Base-by-base conservation (phyloP, 192 early-diverging fungal genomes). In the Podila epigama region DNA sequence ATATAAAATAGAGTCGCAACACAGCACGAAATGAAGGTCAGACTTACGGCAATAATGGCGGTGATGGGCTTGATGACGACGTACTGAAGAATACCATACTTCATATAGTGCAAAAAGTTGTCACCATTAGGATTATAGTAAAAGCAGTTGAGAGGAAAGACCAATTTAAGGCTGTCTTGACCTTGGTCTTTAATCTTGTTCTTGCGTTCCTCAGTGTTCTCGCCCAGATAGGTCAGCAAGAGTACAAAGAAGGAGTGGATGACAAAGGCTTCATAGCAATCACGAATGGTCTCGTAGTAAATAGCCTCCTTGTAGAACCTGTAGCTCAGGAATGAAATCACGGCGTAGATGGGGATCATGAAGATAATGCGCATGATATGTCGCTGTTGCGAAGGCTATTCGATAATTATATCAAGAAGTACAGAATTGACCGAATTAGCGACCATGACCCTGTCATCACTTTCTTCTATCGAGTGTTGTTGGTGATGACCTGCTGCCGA, bases 351-450 rank as follows among this genome's bases (percentile, higher is more conserved):
- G 0, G 92, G 90, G 57, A 92, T 88, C 75, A 94, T 86, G 28
- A 93, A 81, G 25, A 91, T 71, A 36, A 93, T 90, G 44, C 92
- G 89, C 53, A 93, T 89, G 31, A 93, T 90, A 55, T 88, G 89
- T n/a, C 71, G 64, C 71, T 93, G 92, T 56, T 91, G 84, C n/a
- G 83, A 55, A 11, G 92, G 92, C 66, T 80, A 65, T 10, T 27
- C 0, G 16, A 7, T 36, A 31, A 37, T 12, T 39, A 44, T 12
- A n/a, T 22, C 28, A n/a, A n/a, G n/a, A n/a, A n/a, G n/a, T 51
- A 22, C 27, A 50, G 51, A 61, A 33, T 8, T 41, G 9, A n/a
- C n/a, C n/a, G n/a, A n/a, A n/a, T n/a, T n/a, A n/a, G n/a, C n/a
- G n/a, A n/a, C n/a, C n/a, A n/a, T n/a, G n/a, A n/a, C n/a, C n/a